Conservation (phyloP, 1,139 yeast genomes). For the Candida frijolesensis region DNA sequence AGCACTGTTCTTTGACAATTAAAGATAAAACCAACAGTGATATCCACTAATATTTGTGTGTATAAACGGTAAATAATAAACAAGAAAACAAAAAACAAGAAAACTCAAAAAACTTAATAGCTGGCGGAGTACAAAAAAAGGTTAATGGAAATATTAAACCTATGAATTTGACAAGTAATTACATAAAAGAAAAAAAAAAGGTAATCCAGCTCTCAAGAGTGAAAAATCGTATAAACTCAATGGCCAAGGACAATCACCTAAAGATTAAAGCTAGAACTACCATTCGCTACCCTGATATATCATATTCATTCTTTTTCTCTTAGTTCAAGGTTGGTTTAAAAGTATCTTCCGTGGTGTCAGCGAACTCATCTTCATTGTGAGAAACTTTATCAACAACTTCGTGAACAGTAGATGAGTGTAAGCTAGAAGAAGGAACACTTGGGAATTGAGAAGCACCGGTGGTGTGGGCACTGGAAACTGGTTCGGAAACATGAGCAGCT, state of each 20-base stretch:
- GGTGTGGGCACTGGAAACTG: slow-evolving; percentile 22
- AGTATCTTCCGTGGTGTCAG: slow-evolving; percentile 13
- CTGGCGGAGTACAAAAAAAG: too few species aligned
- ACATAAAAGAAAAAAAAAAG: background rate
- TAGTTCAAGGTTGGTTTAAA: slow-evolving; percentile 6
- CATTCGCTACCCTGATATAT: too few species aligned
- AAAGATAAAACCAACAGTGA: too few species aligned
- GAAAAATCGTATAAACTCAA: background rate
- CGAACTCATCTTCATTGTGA: slow-evolving; percentile 12
- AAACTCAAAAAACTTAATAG: background rate
- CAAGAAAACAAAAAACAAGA: background rate
- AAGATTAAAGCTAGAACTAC: background rate
- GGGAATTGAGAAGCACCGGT: slow-evolving; percentile 51
- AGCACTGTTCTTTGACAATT: too few species aligned
- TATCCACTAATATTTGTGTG: background rate
- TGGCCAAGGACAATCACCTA: background rate
- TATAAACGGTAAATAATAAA: background rate
- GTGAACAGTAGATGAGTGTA: slow-evolving; percentile 25
- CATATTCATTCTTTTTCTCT: background rate
- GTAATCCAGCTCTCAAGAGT: too few species aligned
- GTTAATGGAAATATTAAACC: background rate
- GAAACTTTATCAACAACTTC: slow-evolving; percentile 24
- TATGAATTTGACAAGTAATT: background rate
- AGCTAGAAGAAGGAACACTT: slow-evolving; percentile 45
- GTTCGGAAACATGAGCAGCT: slow-evolving; percentile 24